Base-by-base conservation (phyloP, 768 basidiomycete species). In the Pulveroboletus sp. region DNA sequence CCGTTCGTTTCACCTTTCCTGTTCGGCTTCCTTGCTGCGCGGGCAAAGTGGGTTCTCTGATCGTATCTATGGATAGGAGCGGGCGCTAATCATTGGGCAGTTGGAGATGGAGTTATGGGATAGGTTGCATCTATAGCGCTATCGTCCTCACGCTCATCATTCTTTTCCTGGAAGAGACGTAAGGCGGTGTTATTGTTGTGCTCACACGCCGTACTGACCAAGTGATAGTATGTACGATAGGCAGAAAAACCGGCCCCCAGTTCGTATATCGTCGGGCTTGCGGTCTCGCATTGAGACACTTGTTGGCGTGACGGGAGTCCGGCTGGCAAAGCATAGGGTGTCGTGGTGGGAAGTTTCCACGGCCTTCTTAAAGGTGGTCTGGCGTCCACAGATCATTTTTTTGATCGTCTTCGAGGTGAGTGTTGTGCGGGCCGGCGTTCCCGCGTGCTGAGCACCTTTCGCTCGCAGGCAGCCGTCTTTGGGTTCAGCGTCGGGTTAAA, bases 101-200 rank as follows among this genome's bases (percentile, higher is more conserved):
- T 45, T 79, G 73, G 73, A 60, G 75, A 27, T 79, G 78, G 77
- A 67, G 76, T n/a, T 80, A 80, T 50, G 76, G 75, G 17, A 74
- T 78, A 52, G 79, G 71, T 0, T 73, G 71, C 16, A 73, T 79
- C 10, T 81, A 79, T 56, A 62, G 68, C 32, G 70, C 61, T 3
- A 47, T 77, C n/a, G 73, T 81, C 20, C 61, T 80, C n/a, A 34
- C 58, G 1, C 56, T 80, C 16, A 77, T 81, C 42, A 62, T 62
- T 10, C 55, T 80, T 42, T 73, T 80, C 50, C 58, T 71, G 57
- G 74, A 78, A 43, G 80, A 81, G 51, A 80, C 79, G 76, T 77
- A 54, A 49, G 47, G 68, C 58, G 16, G 34, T 17, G 9, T 20
- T 7, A 13, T 36, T 22, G 13, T 29, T 31, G 27, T 23, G 3